A percentile compares a stretch with the other conserved stretches of the same genome.
Conservation (phyloP, 2,329 filamentous ascomycete species). For the Leptographium galeiforme region DNA sequence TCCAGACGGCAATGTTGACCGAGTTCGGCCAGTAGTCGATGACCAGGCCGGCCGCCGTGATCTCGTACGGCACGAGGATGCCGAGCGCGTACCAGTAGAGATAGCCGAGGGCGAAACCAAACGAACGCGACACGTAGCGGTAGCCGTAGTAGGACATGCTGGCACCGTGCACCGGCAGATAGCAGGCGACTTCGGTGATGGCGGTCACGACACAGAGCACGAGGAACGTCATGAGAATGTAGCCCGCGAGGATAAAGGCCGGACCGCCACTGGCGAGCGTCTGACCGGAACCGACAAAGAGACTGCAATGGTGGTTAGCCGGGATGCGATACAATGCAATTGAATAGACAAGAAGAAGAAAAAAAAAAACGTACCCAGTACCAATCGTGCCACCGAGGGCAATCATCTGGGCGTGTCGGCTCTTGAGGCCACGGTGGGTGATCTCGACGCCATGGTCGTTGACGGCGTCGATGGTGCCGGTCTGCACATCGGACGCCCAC, state of each 20-base stretch:
- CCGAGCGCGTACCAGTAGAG: constrained; percentile 36
- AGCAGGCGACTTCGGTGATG: constrained; percentile 45
- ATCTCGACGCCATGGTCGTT: not conserved
- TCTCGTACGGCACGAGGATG: constrained; percentile 30
- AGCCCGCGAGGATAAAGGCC: constrained; percentile 17
- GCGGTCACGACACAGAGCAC: constrained; percentile 20
- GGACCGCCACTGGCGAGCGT: constrained; percentile 10
- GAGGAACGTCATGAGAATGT: constrained; percentile 21
- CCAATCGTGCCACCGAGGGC: constrained; percentile 33
- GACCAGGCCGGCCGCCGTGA: constrained; percentile 47
- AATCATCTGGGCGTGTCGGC: constrained; percentile 36
- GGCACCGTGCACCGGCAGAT: constrained; percentile 41
- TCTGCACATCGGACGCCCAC: not conserved
- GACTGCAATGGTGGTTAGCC: constrained; percentile 18
- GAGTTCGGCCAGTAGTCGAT: constrained; percentile 36
- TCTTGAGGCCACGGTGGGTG: constrained; percentile 19
- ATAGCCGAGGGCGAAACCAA: constrained; percentile 34
- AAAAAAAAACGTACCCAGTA: no score
- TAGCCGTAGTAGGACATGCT: constrained; percentile 33
- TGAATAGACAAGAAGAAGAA: no score
- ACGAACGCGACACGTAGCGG: constrained; percentile 29
- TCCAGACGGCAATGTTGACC: constrained; percentile 38
- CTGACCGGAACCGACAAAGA: constrained; percentile 7
- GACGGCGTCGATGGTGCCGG: not conserved
- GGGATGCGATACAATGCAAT: no score